Percentiles rank a stretch among this genome's conserved stretches.
phyloP scores from a whole-genome alignment of 176 grass and related monocot genomes.

The Avena eriantha region DNA sequence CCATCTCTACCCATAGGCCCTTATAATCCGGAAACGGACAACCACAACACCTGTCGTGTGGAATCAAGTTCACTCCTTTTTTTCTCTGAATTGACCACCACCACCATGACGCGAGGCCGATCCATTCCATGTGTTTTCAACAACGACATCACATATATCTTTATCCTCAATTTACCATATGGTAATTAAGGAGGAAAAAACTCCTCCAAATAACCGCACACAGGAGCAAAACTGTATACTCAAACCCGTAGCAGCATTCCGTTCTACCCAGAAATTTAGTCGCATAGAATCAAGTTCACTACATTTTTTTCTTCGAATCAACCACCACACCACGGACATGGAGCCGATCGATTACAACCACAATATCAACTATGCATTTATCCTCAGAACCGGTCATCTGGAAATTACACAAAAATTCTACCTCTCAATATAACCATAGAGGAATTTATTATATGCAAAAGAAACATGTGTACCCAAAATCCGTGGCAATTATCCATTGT shows the following conservation, averaged over 20 bases:
- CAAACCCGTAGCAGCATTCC: not conserved
- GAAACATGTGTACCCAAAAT: slow-evolving; percentile 31
- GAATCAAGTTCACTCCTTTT: not conserved
- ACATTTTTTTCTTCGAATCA: not conserved
- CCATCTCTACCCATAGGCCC: not conserved
- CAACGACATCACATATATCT: not conserved
- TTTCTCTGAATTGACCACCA: not conserved
- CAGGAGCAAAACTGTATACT: not conserved
- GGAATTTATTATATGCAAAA: not conserved
- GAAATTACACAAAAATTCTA: not conserved
- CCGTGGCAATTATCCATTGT: slow-evolving; percentile 1
- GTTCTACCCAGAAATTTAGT: not conserved
- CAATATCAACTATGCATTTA: not conserved
- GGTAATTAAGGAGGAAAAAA: not conserved
- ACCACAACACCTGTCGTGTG: not conserved
- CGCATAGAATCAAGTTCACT: not conserved
- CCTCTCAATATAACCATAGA: not conserved
- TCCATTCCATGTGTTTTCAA: not conserved
- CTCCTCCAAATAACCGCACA: not conserved
- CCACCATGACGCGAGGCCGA: not conserved
- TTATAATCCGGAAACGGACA: not conserved
- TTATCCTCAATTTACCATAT: too few relatives aligned
- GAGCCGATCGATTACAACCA: not conserved
- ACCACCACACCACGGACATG: not conserved
- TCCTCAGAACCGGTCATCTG: not conserved